These are phyloP conservation scores for Scheffersomyces ergatensis DNA, from an alignment of 805 yeast genomes.

Conservation along the genomic window DNA sequence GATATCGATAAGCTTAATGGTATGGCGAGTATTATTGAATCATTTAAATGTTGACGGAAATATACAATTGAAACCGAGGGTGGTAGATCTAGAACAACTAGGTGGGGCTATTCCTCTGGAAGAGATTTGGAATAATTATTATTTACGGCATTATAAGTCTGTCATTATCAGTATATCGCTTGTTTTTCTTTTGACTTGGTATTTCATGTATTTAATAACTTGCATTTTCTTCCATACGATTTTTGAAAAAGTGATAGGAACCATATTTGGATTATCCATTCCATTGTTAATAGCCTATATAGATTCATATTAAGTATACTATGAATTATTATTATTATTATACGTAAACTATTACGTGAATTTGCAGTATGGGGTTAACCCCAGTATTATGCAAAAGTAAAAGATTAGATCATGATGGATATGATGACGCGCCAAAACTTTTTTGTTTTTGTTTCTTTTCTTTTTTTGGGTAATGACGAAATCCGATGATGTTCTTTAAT, in stretches of 20 bases:
- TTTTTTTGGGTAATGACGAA: too few relatives aligned
- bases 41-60: neutral
- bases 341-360: too few relatives aligned
- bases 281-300: slow-evolving; percentile 15
- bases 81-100: neutral
- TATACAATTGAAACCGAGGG: neutral
- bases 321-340: too few relatives aligned
- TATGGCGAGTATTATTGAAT: slow-evolving; percentile 12
- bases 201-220: slow-evolving; percentile 39
- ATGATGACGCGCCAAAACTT: too few relatives aligned
- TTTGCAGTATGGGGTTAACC: too few relatives aligned
- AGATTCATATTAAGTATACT: slow-evolving; percentile 1
- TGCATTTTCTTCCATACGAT: slow-evolving; percentile 49
- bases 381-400: too few relatives aligned
- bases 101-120: neutral
- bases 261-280: slow-evolving; percentile 32
- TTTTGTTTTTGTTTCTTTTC: too few relatives aligned
- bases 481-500: too few relatives aligned
- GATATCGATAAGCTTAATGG: slow-evolving; percentile 38
- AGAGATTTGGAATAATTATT: neutral
- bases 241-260: slow-evolving; percentile 45
- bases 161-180: slow-evolving; percentile 2
- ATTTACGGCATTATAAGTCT: neutral
- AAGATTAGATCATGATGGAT: too few relatives aligned
- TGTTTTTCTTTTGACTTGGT: slow-evolving; percentile 30